Base-by-base conservation (phyloP, 108 stramenopile genomes). In the Fistulifera pelliculosa region DNA sequence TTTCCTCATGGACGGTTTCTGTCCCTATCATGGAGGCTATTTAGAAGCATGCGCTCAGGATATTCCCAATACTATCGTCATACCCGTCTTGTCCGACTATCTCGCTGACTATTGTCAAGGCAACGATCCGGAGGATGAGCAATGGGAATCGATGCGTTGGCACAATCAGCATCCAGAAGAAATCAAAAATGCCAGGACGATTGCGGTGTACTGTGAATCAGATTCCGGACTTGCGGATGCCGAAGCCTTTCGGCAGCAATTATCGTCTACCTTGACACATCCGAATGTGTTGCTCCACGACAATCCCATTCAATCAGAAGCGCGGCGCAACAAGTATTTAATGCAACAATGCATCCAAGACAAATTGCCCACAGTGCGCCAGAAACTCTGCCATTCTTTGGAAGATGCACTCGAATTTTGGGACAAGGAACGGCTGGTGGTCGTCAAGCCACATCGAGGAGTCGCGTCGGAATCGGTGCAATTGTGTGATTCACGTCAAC, bases 381-480 rank as follows among this genome's bases (percentile, higher is more conserved):
- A 97, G 63, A 70, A 61, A 19, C 59, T 85, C 8, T 91, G 94
- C 41, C 1, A 56, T 18, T 72, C 67, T 10, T 27, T 82, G 16
- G 65, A 79, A 1, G 82, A 92, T 49, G 90, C 93, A 3, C 62
- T 68, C 22, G 70, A 65, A 2, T 94, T 94, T 80, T 79, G 0
- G 55, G 38, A 39, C 56, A 65, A 19, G 48, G 17, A 27, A 49
- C 2, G 17, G 3, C 26, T 10, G 4, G 48, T 60, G 1, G 76
- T 96, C 7, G 83, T 96, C 27, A 96, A 96, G 68, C 95, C 95
- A 7, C 48, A 66, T 2, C 56, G 84, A 44, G 92, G 90, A 16
- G 94, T 92, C 19, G 98, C 90, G 1, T 89, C 88, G 8, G 98
- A 97, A 62, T 85, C 84, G 54, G 98, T 98, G 17, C 76, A 73